Base-by-base conservation (phyloP, 2,329 filamentous ascomycete genomes). In the Rhynchosporium agropyri region DNA sequence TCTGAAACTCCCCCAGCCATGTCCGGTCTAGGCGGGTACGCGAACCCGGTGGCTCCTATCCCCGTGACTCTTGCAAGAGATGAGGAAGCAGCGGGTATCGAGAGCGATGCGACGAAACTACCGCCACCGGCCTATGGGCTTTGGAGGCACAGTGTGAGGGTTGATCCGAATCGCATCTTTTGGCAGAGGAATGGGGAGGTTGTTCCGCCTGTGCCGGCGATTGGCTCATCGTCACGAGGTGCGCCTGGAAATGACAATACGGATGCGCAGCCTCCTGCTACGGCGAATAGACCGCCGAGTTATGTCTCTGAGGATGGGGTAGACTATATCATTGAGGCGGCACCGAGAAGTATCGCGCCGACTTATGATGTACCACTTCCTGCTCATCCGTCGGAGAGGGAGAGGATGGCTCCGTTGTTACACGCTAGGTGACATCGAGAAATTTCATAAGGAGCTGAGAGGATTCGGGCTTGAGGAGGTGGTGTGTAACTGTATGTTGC, bases 71-170 rank as follows among this genome's bases (percentile, higher is more conserved):
- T 94, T 51, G 86, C 87, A 2, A 82, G 85, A 46, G 91, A 95
- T 71, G 89, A 93, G 71, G 90, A 92, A 71, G 83, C 84, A 20
- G 82, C 79, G 1, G 84, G 82, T 3, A 74, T 81, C 59, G 81
- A 84, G 62, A 83, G 80, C 57, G 82, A 85, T 63, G 77, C 82
- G 0, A 77, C 78, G 48, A 86, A 87, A 69, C 68, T 81, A 26
- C 85, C 87, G 8, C 92, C 93, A 3, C 92, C 93, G 0, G 91
- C 91, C 2, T 97, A 97, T 73, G 92, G 92, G 0, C 78, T 92
- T 0, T 96, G 91, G 90, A 82, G 91, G 58, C 87, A 88, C 75
- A 94, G 89, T 71, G 90, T 95, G 76, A 83, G 90, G 54, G 89
- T 92, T 38, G 89, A 96, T 71, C 92, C 92, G 1, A 85, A 94